Conservation (phyloP, 345 rosid genomes). For the Lumnitzera littorea region DNA sequence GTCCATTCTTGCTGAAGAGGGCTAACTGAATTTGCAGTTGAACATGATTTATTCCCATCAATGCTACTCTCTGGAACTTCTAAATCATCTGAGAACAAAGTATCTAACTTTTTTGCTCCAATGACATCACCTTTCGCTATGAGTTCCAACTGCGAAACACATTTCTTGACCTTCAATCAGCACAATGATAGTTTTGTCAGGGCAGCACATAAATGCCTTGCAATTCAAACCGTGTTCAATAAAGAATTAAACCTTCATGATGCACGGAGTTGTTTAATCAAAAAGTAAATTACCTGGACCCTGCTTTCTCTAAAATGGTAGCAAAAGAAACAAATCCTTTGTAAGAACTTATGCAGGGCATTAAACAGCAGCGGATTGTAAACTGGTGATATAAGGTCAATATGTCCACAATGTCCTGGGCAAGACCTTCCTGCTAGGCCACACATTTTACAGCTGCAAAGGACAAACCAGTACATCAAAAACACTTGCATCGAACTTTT, state of each 20-base stretch:
- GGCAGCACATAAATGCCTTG: neutral
- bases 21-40: constrained; percentile 19
- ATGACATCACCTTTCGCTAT: constrained; percentile 70
- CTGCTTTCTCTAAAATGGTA: constrained; percentile 35
- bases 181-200: neutral
- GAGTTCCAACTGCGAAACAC: constrained; percentile 56
- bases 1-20: constrained; percentile 45
- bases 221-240: neutral
- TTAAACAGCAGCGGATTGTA: constrained; percentile 76
- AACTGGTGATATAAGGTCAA: constrained; percentile 61
- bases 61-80: constrained; percentile 31
- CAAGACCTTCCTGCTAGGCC: constrained; percentile 42
- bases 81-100: constrained; percentile 18
- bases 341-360: constrained; percentile 47
- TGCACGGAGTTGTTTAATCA: too few species aligned
- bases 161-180: constrained; percentile 45
- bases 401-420: constrained; percentile 94
- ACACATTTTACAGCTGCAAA: constrained; percentile 80
- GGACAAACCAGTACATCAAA: neutral
- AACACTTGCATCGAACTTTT: neutral
- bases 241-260: neutral
- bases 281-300: constrained; percentile 29
- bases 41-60: constrained; percentile 32
- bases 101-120: constrained; percentile 54
- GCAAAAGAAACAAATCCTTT: constrained; percentile 64